Percentiles rank a stretch among this genome's conserved stretches.
These are phyloP conservation scores for Carex littledalei DNA, from an alignment of 176 grass and related monocot species.

Conservation along the genomic window DNA sequence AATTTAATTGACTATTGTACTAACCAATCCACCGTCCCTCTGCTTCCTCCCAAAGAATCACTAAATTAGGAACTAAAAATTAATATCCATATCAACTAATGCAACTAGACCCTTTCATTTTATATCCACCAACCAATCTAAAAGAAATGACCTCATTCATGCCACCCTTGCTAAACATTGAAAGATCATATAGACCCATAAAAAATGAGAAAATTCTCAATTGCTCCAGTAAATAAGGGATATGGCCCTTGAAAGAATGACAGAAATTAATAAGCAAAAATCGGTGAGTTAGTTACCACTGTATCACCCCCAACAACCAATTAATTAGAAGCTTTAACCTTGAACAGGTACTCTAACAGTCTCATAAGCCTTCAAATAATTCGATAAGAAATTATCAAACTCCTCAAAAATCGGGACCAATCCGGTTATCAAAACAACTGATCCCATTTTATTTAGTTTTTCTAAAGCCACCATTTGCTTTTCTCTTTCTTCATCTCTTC, in stretches of 20 bases:
- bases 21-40: neutral
- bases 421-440: constrained; percentile 41
- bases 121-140: neutral
- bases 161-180: neutral
- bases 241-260: constrained; percentile 7
- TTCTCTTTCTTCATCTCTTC: constrained; percentile 45
- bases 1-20: neutral
- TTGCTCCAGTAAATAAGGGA: neutral
- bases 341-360: constrained; percentile 36
- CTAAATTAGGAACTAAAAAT: constrained; percentile 7
- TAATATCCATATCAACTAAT: neutral
- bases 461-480: constrained; percentile 39
- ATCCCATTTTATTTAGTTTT: constrained; percentile 38
- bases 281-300: neutral
- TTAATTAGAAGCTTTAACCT: neutral
- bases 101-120: neutral
- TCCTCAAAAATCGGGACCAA: constrained; percentile 58
- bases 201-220: neutral
- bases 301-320: neutral
- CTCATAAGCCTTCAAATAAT: constrained; percentile 36
- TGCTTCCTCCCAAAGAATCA: neutral
- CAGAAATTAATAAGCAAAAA: neutral
- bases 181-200: neutral
- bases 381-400: constrained; percentile 38
- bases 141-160: neutral